A percentile compares a stretch with the other conserved stretches of the same genome.
phyloP scores from a whole-genome alignment of 2,329 filamentous ascomycete species.

The Alternaria novae-zelandiae region DNA sequence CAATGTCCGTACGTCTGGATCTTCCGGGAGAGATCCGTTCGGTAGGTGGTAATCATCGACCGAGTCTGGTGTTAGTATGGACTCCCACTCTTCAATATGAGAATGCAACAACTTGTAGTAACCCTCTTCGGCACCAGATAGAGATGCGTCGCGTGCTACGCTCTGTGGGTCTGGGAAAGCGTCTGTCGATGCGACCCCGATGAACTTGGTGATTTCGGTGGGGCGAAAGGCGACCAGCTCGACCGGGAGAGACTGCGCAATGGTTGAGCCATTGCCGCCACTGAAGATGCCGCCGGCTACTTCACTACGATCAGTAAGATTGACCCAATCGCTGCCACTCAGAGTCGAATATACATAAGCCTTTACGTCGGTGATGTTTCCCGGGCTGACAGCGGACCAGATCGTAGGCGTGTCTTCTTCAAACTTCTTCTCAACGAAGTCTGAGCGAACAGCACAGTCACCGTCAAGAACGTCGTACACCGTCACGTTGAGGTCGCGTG shows the following conservation, averaged over 20 bases:
- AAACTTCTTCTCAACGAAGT: slow-evolving; percentile 63
- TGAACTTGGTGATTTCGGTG: slow-evolving; percentile 67
- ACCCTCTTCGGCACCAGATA: slow-evolving; percentile 58
- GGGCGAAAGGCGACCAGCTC: slow-evolving; percentile 60
- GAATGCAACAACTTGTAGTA: slow-evolving; percentile 62
- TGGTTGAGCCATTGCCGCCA: slow-evolving; percentile 64
- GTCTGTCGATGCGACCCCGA: slow-evolving; percentile 72
- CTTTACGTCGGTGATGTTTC: slow-evolving; percentile 66
- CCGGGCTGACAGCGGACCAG: slow-evolving; percentile 69
- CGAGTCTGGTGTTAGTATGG: slow-evolving; percentile 64
- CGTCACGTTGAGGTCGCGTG: slow-evolving; percentile 60
- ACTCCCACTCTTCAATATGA: slow-evolving; percentile 68
- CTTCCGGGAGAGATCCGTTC: slow-evolving; percentile 62
- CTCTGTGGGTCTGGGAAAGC: slow-evolving; percentile 65
- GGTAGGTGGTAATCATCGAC: slow-evolving; percentile 69
- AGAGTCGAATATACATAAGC: slow-evolving; percentile 65
- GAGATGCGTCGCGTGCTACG: slow-evolving; percentile 63
- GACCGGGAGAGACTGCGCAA: slow-evolving; percentile 66
- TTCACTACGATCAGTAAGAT: slow-evolving; percentile 51
- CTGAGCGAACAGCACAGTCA: slow-evolving; percentile 68
- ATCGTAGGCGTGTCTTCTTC: slow-evolving; percentile 62
- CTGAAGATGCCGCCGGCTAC: slow-evolving; percentile 59
- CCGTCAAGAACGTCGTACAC: slow-evolving; percentile 74
- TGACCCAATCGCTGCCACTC: slow-evolving; percentile 54
- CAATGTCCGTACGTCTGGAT: slow-evolving; percentile 63